Evolutionary conservation across 805 yeast genomes (phyloP).

Genomic region (Yarrowia bubula): DNA sequence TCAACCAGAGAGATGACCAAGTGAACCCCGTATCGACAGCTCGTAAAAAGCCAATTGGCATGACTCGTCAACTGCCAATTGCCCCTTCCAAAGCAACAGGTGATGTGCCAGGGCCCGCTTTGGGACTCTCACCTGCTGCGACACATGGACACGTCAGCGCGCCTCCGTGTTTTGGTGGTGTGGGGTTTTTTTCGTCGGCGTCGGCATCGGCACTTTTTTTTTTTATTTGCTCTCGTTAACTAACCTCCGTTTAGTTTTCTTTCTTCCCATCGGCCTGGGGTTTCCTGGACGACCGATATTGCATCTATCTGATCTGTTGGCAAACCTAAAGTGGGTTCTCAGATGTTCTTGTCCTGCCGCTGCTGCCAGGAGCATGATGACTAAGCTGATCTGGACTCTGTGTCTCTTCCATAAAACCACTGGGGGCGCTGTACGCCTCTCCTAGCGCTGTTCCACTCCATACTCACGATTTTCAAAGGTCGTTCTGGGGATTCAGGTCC

Average conservation of each 20-base stretch:
- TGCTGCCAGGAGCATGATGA: background rate
- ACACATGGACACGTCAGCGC: slow-evolving; percentile 1
- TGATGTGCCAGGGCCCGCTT: background rate
- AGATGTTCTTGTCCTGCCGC: background rate
- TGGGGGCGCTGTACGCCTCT: background rate
- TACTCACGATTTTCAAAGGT: background rate
- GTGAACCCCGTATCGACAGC: too few species aligned
- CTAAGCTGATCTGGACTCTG: background rate
- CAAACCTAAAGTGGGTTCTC: background rate
- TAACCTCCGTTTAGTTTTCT: background rate
- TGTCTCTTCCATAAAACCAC: too few species aligned
- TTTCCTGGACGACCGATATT: slow-evolving; percentile 12
- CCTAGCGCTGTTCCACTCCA: background rate
- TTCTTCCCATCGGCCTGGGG: background rate
- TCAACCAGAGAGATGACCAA: too few species aligned
- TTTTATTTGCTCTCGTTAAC: background rate
- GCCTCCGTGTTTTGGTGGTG: background rate
- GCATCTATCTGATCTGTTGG: background rate
- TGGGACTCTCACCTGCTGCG: background rate
- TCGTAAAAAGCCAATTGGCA: too few species aligned
- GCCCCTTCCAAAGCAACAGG: too few species aligned
- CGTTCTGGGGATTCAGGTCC: background rate
- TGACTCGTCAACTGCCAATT: too few species aligned
- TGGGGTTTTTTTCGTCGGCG: background rate
- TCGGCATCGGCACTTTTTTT: too few species aligned